Evolutionary conservation across 2,329 filamentous ascomycete genomes (phyloP).

Genomic region (Fusarium duplospermum): DNA sequence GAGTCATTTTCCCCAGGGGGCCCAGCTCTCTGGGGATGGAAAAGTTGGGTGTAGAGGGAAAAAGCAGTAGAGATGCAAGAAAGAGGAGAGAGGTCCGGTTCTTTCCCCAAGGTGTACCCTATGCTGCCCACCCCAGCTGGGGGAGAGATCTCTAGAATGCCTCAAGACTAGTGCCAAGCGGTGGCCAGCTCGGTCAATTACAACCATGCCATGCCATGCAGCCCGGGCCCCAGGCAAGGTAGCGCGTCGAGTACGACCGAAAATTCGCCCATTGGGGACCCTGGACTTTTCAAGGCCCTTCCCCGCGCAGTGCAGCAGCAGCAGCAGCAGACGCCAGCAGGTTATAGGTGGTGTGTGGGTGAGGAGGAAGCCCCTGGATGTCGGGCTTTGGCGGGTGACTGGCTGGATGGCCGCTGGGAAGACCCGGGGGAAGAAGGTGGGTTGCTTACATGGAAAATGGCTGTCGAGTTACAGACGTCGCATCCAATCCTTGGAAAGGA

Average conservation of each 20-base stretch:
- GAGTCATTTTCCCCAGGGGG: constrained; percentile 28
- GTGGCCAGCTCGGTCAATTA: constrained; percentile 45
- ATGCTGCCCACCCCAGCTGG: background rate
- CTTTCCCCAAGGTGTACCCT: constrained; percentile 7
- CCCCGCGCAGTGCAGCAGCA: constrained; percentile 30
- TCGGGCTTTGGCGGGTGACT: constrained; percentile 3
- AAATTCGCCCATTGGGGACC: constrained; percentile 46
- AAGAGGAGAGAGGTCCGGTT: constrained; percentile 3
- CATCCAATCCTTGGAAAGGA: background rate
- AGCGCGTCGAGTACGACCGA: constrained; percentile 50
- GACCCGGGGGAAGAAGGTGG: background rate
- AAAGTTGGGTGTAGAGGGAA: background rate
- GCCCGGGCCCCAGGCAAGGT: constrained; percentile 33
- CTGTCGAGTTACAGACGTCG: background rate
- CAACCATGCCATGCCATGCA: constrained; percentile 41
- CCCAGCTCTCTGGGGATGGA: constrained; percentile 24
- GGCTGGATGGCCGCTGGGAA: background rate
- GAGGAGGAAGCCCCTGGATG: background rate
- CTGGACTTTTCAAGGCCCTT: constrained; percentile 12
- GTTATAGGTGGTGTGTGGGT: constrained; percentile 12
- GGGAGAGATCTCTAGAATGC: constrained; percentile 3
- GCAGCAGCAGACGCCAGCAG: background rate
- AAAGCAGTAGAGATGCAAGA: background rate
- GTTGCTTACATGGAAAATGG: background rate
- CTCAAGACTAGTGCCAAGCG: constrained; percentile 8